These are phyloP conservation scores for Arachnomyces sp. DNA, from an alignment of 2,329 filamentous ascomycete genomes.

Conservation along the genomic window DNA sequence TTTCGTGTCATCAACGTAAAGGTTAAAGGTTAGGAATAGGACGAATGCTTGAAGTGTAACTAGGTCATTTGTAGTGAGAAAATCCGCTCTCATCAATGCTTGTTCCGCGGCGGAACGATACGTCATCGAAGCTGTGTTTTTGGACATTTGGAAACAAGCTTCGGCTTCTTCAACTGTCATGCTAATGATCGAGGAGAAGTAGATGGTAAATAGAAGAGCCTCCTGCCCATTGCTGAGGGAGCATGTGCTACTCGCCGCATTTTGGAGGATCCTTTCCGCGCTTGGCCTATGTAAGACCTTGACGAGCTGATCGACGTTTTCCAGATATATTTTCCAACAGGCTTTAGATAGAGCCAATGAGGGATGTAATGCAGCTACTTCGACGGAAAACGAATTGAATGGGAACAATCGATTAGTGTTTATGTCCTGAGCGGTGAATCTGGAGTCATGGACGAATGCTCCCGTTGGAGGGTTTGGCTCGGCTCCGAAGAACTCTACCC, in stretches of 20 bases:
- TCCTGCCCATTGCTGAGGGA: constrained; percentile 45
- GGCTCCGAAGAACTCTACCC: too few relatives aligned
- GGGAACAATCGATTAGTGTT: not conserved
- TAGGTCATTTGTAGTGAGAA: constrained; percentile 51
- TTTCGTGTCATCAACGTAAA: constrained; percentile 15
- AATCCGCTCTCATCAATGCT: constrained; percentile 50
- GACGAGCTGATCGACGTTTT: constrained; percentile 45
- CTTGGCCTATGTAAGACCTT: constrained; percentile 50
- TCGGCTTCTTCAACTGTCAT: constrained; percentile 29
- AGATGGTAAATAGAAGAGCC: constrained; percentile 50
- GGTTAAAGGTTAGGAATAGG: constrained; percentile 46
- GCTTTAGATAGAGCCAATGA: constrained; percentile 5
- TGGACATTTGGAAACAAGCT: constrained; percentile 17
- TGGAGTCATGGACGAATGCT: not conserved
- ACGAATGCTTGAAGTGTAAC: constrained; percentile 51
- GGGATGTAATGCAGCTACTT: constrained; percentile 5
- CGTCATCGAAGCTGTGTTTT: constrained; percentile 37
- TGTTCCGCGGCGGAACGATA: constrained; percentile 54
- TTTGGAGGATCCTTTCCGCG: constrained; percentile 39
- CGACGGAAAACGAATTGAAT: constrained; percentile 2
- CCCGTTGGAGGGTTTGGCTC: too few relatives aligned
- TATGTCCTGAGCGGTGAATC: not conserved
- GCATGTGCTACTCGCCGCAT: constrained; percentile 38
- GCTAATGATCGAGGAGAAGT: constrained; percentile 49
- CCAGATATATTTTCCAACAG: constrained; percentile 18